Evolutionary conservation across 345 rosid genomes (phyloP).

Genomic region (Eucalyptus polyanthemos): DNA sequence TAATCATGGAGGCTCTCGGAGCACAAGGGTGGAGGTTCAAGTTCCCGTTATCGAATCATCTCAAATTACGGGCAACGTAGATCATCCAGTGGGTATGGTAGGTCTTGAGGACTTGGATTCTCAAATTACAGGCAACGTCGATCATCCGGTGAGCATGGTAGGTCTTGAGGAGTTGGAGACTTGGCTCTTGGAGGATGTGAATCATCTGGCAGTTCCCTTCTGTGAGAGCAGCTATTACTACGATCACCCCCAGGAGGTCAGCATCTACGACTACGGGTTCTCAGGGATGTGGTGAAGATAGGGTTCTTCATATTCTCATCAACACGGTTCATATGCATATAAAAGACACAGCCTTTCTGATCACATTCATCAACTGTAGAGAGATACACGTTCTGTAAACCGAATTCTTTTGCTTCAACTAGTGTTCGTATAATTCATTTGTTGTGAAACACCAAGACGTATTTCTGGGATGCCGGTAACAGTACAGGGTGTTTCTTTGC

Average conservation of each 20-base stretch:
- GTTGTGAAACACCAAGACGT: background rate
- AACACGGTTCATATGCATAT: background rate
- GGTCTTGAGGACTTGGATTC: too few relatives aligned
- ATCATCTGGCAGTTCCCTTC: background rate
- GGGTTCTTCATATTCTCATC: background rate
- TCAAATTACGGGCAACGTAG: background rate
- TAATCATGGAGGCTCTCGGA: background rate
- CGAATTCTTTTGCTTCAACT: background rate
- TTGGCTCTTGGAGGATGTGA: slow-evolving; percentile 11
- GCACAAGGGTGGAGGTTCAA: background rate
- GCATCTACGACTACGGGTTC: slow-evolving; percentile 10
- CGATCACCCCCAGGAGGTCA: slow-evolving; percentile 1
- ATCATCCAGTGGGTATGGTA: background rate
- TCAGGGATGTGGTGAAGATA: background rate
- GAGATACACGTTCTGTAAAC: background rate
- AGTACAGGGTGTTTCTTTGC: background rate
- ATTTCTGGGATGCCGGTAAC: background rate
- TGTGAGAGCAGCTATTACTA: background rate
- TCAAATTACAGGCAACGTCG: background rate
- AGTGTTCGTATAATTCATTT: background rate
- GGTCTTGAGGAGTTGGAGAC: slow-evolving; percentile 11
- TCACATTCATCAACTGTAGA: background rate
- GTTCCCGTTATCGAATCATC: background rate
- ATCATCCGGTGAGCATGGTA: background rate
- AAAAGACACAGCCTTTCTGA: background rate